These are phyloP conservation scores for Elsinoe necatrix DNA, from an alignment of 2,329 filamentous ascomycete genomes.

Conservation along the genomic window DNA sequence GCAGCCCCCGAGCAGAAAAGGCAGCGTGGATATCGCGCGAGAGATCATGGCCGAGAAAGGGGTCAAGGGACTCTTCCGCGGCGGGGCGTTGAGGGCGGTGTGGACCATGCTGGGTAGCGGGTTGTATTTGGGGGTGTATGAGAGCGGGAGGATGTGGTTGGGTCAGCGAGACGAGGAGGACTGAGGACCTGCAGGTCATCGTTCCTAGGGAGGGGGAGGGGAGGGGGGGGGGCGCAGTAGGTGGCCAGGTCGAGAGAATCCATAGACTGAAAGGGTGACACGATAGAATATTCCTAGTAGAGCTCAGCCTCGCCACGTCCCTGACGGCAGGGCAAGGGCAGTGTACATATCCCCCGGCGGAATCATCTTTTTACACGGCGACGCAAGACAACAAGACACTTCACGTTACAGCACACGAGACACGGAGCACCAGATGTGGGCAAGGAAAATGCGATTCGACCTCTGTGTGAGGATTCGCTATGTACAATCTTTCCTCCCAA, in stretches of 20 bases:
- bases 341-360: too few species aligned
- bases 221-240: background rate
- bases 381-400: too few species aligned
- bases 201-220: background rate
- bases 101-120: conserved; percentile 82
- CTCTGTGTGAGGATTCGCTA: background rate
- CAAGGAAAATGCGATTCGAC: conserved; percentile 8
- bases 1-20: conserved; percentile 28
- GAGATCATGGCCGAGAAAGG: conserved; percentile 61
- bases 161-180: conserved; percentile 37
- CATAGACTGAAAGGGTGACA: too few species aligned
- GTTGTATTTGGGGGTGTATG: conserved; percentile 78
- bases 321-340: too few species aligned
- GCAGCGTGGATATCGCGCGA: conserved; percentile 51
- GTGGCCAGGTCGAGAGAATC: background rate
- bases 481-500: conserved; percentile 11
- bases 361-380: too few species aligned
- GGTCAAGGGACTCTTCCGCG: conserved; percentile 65
- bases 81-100: conserved; percentile 60
- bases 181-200: conserved; percentile 23
- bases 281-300: too few species aligned
- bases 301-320: too few species aligned
- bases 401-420: conserved; percentile 15
- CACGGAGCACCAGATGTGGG: background rate
- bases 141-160: conserved; percentile 57